Evolutionary conservation across 2,329 filamentous ascomycete species (phyloP), one percentile per base, ranked within the genome.

Genomic region (Tetracladium maxilliforme): DNA sequence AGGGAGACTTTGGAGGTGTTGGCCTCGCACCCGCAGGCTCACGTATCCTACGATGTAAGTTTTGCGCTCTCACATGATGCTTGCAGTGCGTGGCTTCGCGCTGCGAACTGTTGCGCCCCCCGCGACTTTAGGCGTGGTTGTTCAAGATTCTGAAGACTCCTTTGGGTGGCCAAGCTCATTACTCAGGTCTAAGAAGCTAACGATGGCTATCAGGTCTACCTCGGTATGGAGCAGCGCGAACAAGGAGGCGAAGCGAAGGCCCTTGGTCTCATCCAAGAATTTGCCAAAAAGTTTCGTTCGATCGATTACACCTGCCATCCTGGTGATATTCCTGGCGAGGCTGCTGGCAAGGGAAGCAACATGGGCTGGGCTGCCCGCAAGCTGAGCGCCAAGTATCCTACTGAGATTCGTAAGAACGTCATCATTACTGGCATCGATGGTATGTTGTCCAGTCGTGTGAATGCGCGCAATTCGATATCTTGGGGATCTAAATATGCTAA

Each of bases 311-410:
- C 73, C 4, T 48, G 78, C 9, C 76, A 82, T 39, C 75, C 76
- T 2, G 49, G 58, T 13, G 68, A 69, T 27, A 66, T 81, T 25
- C 62, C 65, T 4, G 69, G 70, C 9, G 76, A 82, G 43, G 66
- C 74, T 24, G 70, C 74, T 27, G 76, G 76, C 30, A 82, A 82
- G 43, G 76, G 76, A 34, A 81, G 75, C 52, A 82, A 82, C 45
- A 61, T 77, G 31, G 66, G 67, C 25, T 82, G 74, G 70, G 72
- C 73, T 11, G 75, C 73, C 7, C 64, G 65, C 34, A 70, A 72
- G 44, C 56, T 75, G 25, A 73, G 69, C 43, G 61, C 64, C 38
- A 70, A 61, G 38, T 77, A 78, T 37, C 44, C 58, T 5, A 50
- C 63, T 6, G 33, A 42, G 29, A 38, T 51, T 35, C 57, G 69